phyloP scores from a whole-genome alignment of 225 moss, liverwort and hornwort genomes.

The Anthoceros angustus region DNA sequence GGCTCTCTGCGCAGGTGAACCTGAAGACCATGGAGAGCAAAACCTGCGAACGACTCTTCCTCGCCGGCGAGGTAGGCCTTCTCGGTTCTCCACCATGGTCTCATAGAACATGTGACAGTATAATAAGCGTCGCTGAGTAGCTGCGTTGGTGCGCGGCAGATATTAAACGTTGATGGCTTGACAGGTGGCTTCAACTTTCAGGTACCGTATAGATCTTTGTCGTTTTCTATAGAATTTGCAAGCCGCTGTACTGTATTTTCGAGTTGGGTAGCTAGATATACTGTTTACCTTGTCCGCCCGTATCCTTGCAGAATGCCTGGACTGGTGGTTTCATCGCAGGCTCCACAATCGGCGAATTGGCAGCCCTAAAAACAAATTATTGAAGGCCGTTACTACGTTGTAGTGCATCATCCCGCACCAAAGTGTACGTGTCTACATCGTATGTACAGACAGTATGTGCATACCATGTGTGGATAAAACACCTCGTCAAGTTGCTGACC shows the following conservation, averaged over 20 bases:
- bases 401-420: background rate
- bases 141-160: constrained; percentile 15
- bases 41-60: constrained; percentile 38
- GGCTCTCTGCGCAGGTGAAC: constrained; percentile 32
- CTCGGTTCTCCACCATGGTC: constrained; percentile 5
- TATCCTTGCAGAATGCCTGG: constrained; percentile 62
- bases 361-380: background rate
- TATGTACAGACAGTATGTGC: background rate
- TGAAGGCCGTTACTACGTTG: background rate
- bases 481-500: too few species aligned
- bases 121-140: background rate
- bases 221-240: background rate
- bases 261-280: background rate
- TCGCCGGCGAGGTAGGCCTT: constrained; percentile 53
- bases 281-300: background rate
- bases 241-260: background rate
- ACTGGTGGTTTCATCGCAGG: constrained; percentile 80
- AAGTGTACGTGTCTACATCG: background rate
- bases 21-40: constrained; percentile 86
- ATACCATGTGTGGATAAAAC: too few species aligned
- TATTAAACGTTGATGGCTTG: constrained; percentile 76
- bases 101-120: background rate
- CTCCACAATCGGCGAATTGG: constrained; percentile 35
- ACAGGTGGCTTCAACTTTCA: constrained; percentile 96
- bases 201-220: constrained; percentile 18